A percentile compares a stretch with the other conserved stretches of the same genome.
These are phyloP conservation scores for Fusarium avenaceum DNA, from an alignment of 2,329 filamentous ascomycete genomes.

Conservation along the genomic window DNA sequence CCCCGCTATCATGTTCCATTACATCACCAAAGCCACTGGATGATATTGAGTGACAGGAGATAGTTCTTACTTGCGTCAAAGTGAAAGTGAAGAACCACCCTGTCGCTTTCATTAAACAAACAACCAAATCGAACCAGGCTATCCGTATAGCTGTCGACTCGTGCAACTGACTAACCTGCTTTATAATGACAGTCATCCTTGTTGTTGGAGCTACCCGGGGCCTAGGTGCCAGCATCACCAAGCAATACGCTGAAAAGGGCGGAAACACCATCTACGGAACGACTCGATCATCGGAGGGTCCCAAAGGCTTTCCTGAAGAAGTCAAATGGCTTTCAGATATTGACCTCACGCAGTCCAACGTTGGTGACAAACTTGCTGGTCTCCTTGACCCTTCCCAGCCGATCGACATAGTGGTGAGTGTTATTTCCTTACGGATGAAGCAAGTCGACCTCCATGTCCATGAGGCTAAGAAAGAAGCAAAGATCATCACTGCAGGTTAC, in stretches of 20 bases:
- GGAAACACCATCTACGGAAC: conserved; percentile 71
- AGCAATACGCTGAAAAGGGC: conserved; percentile 65
- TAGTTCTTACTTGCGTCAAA: conserved; percentile 2
- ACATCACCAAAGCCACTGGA: conserved; percentile 36
- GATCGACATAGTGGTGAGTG: conserved; percentile 60
- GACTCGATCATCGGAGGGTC: conserved; percentile 62
- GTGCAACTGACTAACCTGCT: not conserved
- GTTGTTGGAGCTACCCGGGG: conserved; percentile 78
- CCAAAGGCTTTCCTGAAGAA: conserved; percentile 58
- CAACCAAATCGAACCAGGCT: not conserved
- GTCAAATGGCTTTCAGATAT: conserved; percentile 71
- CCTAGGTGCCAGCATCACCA: conserved; percentile 72
- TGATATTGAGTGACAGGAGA: conserved; percentile 5
- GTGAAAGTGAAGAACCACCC: not conserved
- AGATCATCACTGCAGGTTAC: conserved; percentile 78
- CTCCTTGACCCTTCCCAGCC: conserved; percentile 58
- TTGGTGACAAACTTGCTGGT: conserved; percentile 62
- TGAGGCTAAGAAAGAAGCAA: conserved; percentile 31
- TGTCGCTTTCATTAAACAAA: not conserved
- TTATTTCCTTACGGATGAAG: not conserved
- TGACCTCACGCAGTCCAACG: conserved; percentile 65
- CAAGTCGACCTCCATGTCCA: not conserved
- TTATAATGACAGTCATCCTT: conserved; percentile 64
- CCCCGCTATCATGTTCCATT: conserved; percentile 37
- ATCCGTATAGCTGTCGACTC: not conserved